A percentile compares a stretch with the other conserved stretches of the same genome.
Evolutionary conservation across 1,284 basidiomycete genomes (phyloP).

Genomic region (Ganoderma lucidum): DNA sequence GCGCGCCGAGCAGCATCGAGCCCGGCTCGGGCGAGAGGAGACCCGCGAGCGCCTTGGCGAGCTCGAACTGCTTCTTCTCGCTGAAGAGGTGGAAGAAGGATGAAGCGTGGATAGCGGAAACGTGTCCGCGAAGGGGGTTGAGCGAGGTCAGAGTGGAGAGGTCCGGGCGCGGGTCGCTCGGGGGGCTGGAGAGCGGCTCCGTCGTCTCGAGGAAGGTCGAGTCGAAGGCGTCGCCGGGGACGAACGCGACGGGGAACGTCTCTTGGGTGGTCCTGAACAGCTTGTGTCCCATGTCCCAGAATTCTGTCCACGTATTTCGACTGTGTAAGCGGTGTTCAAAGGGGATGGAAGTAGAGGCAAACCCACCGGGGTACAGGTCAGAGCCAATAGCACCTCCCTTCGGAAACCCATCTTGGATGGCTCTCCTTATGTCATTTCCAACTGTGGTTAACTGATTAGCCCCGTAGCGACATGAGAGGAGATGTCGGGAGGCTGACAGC

Average conservation of each 20-base stretch:
- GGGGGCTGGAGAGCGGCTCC: conserved; percentile 38
- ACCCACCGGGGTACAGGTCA: conserved; percentile 45
- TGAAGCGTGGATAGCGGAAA: conserved; percentile 56
- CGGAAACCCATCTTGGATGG: conserved; percentile 51
- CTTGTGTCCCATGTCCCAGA: conserved; percentile 46
- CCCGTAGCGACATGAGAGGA: neutral
- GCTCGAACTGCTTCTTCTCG: conserved; percentile 49
- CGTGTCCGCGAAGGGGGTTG: conserved; percentile 52
- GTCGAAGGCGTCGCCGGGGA: conserved; percentile 58
- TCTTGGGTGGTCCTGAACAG: conserved; percentile 44
- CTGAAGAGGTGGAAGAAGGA: conserved; percentile 62
- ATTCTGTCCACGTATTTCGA: conserved; percentile 38
- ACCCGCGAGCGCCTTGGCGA: conserved; percentile 50
- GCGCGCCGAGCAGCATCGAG: conserved; percentile 47
- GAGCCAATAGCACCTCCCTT: conserved; percentile 43
- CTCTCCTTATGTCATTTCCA: conserved; percentile 53
- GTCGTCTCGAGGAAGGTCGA: conserved; percentile 42
- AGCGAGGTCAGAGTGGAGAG: conserved; percentile 47
- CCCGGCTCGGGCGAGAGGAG: conserved; percentile 49
- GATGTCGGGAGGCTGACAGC: conserved; percentile 48
- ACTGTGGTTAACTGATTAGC: conserved; percentile 39
- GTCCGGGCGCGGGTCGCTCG: conserved; percentile 37
- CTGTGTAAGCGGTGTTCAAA: conserved; percentile 35
- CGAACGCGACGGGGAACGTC: conserved; percentile 53
- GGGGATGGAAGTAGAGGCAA: conserved; percentile 28